A percentile compares a stretch with the other conserved stretches of the same genome.
Conservation (phyloP, 2,329 filamentous ascomycete species). For the Cladosporium phlei region DNA sequence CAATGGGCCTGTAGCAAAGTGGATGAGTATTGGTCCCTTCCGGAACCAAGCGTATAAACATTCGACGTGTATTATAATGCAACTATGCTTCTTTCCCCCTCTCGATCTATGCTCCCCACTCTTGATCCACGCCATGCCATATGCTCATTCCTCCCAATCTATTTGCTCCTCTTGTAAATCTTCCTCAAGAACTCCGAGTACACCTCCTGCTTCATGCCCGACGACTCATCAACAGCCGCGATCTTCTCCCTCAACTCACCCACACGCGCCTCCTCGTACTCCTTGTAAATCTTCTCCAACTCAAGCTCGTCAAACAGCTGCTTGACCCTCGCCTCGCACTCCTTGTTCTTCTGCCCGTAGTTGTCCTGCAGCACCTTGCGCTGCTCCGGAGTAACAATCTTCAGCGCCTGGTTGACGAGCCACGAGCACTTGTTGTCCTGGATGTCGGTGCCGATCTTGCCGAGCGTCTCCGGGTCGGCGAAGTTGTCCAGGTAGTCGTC, state of each 20-base stretch:
- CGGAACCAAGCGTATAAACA: too few relatives aligned
- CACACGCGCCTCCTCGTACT: constrained; percentile 85
- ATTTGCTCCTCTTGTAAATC: constrained; percentile 98
- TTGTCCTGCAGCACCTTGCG: constrained; percentile 81
- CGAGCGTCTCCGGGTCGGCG: constrained; percentile 84
- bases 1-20: too few relatives aligned
- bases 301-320: constrained; percentile 80
- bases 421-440: constrained; percentile 99
- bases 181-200: constrained; percentile 89
- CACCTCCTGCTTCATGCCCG: constrained; percentile 82
- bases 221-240: constrained; percentile 72
- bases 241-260: constrained; percentile 74
- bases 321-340: constrained; percentile 81
- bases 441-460: constrained; percentile 98
- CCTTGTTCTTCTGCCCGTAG: constrained; percentile 87
- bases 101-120: constrained; percentile 1
- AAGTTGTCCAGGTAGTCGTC: constrained; percentile 99
- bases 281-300: constrained; percentile 75
- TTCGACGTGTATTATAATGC: not conserved
- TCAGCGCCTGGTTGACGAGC: constrained; percentile 91
- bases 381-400: constrained; percentile 76
- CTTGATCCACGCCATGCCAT: too few relatives aligned
- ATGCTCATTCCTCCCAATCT: constrained; percentile 32
- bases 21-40: too few relatives aligned
- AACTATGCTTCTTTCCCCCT: not conserved